Evolutionary conservation across 129 eudicot species (phyloP).

Genomic region (Ambrosia artemisiifolia): DNA sequence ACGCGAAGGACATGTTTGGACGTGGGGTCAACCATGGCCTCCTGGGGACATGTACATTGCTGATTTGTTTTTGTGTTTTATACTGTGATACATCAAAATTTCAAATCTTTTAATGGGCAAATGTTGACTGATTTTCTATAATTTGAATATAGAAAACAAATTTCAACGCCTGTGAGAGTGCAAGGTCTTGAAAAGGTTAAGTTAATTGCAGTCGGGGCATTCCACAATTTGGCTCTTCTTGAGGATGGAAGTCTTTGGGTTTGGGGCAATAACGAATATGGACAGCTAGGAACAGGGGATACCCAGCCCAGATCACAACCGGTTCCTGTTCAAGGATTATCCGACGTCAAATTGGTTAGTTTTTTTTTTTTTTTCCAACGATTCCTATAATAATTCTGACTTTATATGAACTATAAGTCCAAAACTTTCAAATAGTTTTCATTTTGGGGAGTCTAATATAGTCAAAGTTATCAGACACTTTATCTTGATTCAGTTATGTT

Average conservation of each 20-base stretch:
- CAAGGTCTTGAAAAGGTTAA: slow-evolving; percentile 94
- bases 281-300: slow-evolving; percentile 98
- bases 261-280: slow-evolving; percentile 99
- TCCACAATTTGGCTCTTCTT: slow-evolving; percentile 91
- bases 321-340: slow-evolving; percentile 82
- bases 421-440: background rate
- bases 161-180: slow-evolving; percentile 91
- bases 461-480: background rate
- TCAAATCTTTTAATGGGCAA: background rate
- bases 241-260: slow-evolving; percentile 82
- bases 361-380: slow-evolving; percentile 7
- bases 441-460: background rate
- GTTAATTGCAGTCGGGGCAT: slow-evolving; percentile 95
- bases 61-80: background rate
- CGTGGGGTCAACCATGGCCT: slow-evolving; percentile 99
- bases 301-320: slow-evolving; percentile 99
- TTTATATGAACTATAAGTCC: background rate
- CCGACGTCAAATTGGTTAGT: slow-evolving; percentile 74
- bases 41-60: slow-evolving; percentile 91
- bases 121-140: background rate
- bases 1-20: slow-evolving; percentile 95
- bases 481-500: background rate
- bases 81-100: background rate
- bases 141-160: slow-evolving; percentile 67
- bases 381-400: background rate